A percentile compares a stretch with the other conserved stretches of the same genome.
These are phyloP conservation scores for Rutidosis leptorrhynchoides DNA, from an alignment of 129 eudicot genomes.

Conservation along the genomic window DNA sequence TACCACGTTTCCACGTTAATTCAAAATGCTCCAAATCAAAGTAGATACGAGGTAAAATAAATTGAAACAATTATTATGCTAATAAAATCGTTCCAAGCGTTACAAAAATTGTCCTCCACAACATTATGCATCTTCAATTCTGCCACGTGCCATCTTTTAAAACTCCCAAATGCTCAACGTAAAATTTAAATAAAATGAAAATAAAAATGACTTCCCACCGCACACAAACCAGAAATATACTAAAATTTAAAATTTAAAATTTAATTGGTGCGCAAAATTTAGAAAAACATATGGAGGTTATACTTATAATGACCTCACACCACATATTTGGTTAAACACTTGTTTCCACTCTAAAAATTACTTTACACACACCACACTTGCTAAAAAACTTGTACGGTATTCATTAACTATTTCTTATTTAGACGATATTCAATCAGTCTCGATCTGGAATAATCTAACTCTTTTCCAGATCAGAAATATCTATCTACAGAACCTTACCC, in stretches of 20 bases:
- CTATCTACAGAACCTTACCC: background rate
- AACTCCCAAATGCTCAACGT: background rate
- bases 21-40: no score
- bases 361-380: background rate
- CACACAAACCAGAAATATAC: constrained; percentile 32
- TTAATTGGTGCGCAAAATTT: constrained; percentile 42
- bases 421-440: background rate
- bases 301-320: constrained; percentile 25
- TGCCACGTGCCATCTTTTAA: constrained; percentile 26
- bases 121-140: constrained; percentile 12
- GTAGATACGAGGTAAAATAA: constrained; percentile 16
- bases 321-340: constrained; percentile 19
- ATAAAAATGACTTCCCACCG: constrained; percentile 12
- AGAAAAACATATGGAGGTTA: constrained; percentile 34
- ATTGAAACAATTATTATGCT: constrained; percentile 8
- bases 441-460: background rate
- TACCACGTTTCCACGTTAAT: no score
- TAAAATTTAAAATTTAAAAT: constrained; percentile 45
- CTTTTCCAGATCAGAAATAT: background rate
- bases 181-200: background rate
- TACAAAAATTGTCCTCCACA: constrained; percentile 28
- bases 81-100: constrained; percentile 18
- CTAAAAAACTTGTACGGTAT: background rate
- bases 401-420: background rate
- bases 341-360: constrained; percentile 16